Conservation (phyloP, 228 moss, liverwort and hornwort species). For the Sphagnum magellanicum region DNA sequence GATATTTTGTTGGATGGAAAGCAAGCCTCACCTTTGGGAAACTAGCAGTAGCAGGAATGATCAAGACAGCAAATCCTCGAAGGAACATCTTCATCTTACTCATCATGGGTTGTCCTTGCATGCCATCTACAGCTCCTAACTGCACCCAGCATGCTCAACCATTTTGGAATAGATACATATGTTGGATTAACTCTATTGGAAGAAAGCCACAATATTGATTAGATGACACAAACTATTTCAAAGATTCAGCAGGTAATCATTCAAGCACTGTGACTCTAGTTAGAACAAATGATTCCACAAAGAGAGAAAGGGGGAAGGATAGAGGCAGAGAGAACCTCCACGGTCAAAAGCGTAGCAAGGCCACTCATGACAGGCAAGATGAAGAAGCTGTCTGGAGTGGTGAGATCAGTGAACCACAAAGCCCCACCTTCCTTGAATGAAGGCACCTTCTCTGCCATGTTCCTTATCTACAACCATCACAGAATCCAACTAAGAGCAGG, state of each 20-base stretch:
- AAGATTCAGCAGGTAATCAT: no score
- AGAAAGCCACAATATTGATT: no score
- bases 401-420: conserved; percentile 92
- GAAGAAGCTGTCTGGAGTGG: conserved; percentile 79
- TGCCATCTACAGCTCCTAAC: conserved; percentile 97
- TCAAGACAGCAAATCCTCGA: conserved; percentile 79
- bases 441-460: conserved; percentile 94
- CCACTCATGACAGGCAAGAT: conserved; percentile 90
- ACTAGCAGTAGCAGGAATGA: conserved; percentile 81
- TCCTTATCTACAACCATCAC: conserved; percentile 57
- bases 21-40: conserved; percentile 72
- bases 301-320: not conserved
- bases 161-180: no score
- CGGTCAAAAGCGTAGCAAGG: conserved; percentile 68
- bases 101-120: conserved; percentile 98
- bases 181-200: no score
- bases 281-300: not conserved
- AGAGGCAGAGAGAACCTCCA: conserved; percentile 52
- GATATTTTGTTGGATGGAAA: not conserved
- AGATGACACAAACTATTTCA: no score
- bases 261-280: no score
- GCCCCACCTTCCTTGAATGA: conserved; percentile 94
- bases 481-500: not conserved
- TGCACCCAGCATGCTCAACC: conserved; percentile 11
- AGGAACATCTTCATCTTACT: conserved; percentile 97